Evolutionary conservation across 495 filamentous ascomycete species (phyloP), one percentile per base, ranked within the genome.

Genomic region (Aspergillus panamensis): DNA sequence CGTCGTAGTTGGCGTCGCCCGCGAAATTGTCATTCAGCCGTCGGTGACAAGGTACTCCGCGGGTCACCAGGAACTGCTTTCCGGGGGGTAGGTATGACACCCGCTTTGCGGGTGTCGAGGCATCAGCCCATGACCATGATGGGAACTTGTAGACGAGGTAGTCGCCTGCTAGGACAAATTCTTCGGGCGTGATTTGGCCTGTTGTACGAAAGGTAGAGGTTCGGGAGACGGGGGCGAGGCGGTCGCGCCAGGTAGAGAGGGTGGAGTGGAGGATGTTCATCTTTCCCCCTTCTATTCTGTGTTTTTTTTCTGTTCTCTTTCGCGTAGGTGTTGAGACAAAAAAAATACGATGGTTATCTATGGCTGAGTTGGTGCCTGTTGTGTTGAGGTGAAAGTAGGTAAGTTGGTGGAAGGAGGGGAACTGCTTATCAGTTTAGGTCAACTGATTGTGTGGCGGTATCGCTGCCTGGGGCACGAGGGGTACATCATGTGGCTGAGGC

Each of bases 101-200:
- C 48, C 92, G 89, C 65, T 91, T 89, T 31, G 83, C 77, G 3
- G 86, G 81, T 17, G 82, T 82, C 9, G 92, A 90, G 48, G 92
- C 92, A 63, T 93, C 90, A 56, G 85, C 83, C 94, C 94, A 99
- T n/a, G 90, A 87, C 94, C 94, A 99, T 45, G 93, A 94, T 6
- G 94, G 94, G 73, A 99, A 99, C 77, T 96, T 97, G 84, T 93
- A 96, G 67, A 96, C 92, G 39, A 99, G 88, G 73, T 97, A 99
- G 76, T 99, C 94, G 62, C 95, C 94, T 3, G 94, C 95, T 4
- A 87, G 86, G 14, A 96, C 80, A 70, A 99, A 99, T 80, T 99
- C 94, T 69, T 97, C 95, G 42, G 93, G 93, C 0, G 95, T 97
- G 74, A 99, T 91, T 73, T 97, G 87, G 62, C 94, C 94, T 3